phyloP scores from a whole-genome alignment of 257 asterid species.

The Rubia yunnanensis region DNA sequence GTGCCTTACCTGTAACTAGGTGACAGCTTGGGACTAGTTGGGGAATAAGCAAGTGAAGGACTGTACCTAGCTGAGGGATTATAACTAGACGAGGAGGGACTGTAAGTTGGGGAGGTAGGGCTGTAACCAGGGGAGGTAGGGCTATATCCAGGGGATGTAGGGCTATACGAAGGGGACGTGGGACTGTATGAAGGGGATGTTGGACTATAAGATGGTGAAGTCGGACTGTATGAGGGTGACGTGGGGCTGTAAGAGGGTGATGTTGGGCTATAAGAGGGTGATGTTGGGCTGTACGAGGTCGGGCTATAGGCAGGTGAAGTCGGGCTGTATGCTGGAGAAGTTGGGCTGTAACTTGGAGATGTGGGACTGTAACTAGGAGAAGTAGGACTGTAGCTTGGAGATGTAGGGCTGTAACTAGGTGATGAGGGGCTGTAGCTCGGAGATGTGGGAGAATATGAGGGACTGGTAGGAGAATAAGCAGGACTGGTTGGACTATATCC shows the following conservation, averaged over 20 bases:
- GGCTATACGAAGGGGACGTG: constrained; percentile 76
- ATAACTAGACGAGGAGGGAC: constrained; percentile 76
- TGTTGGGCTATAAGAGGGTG: constrained; percentile 77
- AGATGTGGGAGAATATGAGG: constrained; percentile 80
- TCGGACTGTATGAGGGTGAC: constrained; percentile 78
- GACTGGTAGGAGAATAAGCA: constrained; percentile 90
- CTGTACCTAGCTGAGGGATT: constrained; percentile 83
- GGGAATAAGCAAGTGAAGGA: constrained; percentile 92
- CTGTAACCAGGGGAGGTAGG: constrained; percentile 80
- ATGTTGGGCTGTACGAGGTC: constrained; percentile 73
- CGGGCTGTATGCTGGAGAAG: constrained; percentile 84
- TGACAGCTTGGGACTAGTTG: constrained; percentile 79
- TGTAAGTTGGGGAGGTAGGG: constrained; percentile 76
- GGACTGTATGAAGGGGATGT: constrained; percentile 74
- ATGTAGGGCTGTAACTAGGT: constrained; percentile 80
- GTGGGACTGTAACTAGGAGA: constrained; percentile 86
- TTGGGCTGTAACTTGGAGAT: constrained; percentile 77
- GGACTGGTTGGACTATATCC: constrained; percentile 94
- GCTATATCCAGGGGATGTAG: constrained; percentile 84
- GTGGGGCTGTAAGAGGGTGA: constrained; percentile 90
- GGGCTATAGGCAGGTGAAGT: constrained; percentile 83
- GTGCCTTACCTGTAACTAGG: constrained; percentile 75
- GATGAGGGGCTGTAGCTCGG: constrained; percentile 88
- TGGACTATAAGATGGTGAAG: constrained; percentile 77
- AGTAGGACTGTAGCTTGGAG: constrained; percentile 69